A percentile compares a stretch with the other conserved stretches of the same genome.
Conservation (phyloP, 2,329 filamentous ascomycete species). For the Aspergillus hiratsukae region DNA sequence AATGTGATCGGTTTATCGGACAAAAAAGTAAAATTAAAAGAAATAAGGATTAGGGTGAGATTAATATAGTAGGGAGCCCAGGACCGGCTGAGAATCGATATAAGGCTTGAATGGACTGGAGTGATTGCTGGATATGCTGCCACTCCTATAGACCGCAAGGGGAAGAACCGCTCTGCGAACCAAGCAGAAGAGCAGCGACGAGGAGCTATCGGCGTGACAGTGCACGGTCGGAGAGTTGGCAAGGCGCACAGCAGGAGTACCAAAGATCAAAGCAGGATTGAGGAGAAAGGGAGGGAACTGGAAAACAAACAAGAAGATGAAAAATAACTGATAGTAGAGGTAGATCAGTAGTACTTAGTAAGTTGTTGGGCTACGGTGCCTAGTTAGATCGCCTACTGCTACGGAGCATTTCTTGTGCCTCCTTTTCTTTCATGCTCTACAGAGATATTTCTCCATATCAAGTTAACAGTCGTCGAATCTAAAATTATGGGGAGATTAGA, state of each 20-base stretch:
- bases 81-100: slow-evolving; percentile 27
- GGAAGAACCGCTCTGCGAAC: not conserved
- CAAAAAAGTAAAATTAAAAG: slow-evolving; percentile 9
- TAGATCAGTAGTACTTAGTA: slow-evolving; percentile 7
- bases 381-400: not conserved
- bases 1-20: slow-evolving; percentile 7
- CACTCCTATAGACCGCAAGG: not conserved
- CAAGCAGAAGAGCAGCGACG: not conserved
- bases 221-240: not conserved
- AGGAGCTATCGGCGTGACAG: not conserved
- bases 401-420: no score
- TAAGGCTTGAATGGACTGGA: not conserved
- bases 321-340: slow-evolving; percentile 3
- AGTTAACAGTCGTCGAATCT: slow-evolving; percentile 7
- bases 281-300: not conserved
- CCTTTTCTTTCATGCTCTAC: not conserved
- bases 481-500: not conserved
- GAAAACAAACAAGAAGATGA: not conserved
- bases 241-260: slow-evolving; percentile 2
- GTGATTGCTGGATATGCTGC: not conserved
- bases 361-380: not conserved
- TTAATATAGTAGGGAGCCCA: slow-evolving; percentile 17
- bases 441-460: slow-evolving; percentile 9
- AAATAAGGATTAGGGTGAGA: slow-evolving; percentile 2
- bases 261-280: slow-evolving; percentile 1